Evolutionary conservation across 768 basidiomycete genomes (phyloP).

Genomic region (Russula abietina): DNA sequence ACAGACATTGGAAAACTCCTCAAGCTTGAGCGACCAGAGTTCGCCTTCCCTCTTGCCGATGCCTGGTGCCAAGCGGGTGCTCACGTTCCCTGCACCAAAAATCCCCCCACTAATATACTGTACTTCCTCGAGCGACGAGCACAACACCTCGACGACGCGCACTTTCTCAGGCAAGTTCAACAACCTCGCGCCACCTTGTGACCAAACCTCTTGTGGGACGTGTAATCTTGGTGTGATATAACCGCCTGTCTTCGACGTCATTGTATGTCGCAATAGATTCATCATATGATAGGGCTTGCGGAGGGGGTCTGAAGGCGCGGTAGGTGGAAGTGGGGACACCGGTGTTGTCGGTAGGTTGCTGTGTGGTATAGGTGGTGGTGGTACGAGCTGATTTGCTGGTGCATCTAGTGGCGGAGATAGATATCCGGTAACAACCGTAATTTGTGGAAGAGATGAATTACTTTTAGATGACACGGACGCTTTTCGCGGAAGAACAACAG

Average conservation of each 20-base stretch:
- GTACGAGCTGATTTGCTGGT: constrained; percentile 34
- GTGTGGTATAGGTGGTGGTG: constrained; percentile 44
- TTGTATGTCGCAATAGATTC: constrained; percentile 70
- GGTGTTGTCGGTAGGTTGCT: constrained; percentile 67
- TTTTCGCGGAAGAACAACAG: constrained; percentile 44
- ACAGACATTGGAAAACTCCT: constrained; percentile 74
- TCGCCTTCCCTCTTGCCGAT: constrained; percentile 77
- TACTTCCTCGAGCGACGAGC: constrained; percentile 73
- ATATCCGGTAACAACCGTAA: constrained; percentile 48
- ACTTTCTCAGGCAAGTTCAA: constrained; percentile 79
- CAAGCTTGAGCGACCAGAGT: constrained; percentile 68
- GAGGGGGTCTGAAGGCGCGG: constrained; percentile 63
- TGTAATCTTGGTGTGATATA: constrained; percentile 83
- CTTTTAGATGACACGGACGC: constrained; percentile 50
- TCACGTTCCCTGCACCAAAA: constrained; percentile 75
- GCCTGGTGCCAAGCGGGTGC: constrained; percentile 65
- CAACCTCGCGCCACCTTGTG: constrained; percentile 83
- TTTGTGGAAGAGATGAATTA: constrained; percentile 44
- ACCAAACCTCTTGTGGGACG: constrained; percentile 88
- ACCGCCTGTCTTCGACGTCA: constrained; percentile 75
- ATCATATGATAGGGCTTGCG: constrained; percentile 90
- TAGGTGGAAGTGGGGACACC: constrained; percentile 68
- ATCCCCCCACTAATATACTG: constrained; percentile 62
- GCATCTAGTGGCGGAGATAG: constrained; percentile 36
- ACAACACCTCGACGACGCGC: constrained; percentile 73